Percentiles rank a stretch among this genome's conserved stretches.
Evolutionary conservation across 768 basidiomycete species (phyloP).

Genomic region (Trichaptum fuscoviolaceum): DNA sequence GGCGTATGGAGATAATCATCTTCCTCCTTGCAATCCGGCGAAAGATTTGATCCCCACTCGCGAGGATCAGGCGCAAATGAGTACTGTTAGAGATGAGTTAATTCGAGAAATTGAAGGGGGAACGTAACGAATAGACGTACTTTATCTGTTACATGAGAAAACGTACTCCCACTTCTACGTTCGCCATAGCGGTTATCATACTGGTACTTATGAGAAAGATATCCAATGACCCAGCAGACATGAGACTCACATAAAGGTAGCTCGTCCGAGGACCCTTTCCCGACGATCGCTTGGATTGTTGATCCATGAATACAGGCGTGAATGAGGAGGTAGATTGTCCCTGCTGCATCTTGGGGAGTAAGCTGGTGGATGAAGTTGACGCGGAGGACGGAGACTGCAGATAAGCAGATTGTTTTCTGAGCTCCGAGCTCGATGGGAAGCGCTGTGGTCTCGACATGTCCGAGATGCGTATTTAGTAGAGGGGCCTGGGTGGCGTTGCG

Average conservation of each 20-base stretch:
- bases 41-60: slow-evolving; percentile 59
- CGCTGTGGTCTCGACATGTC: background rate
- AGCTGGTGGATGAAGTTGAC: background rate
- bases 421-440: background rate
- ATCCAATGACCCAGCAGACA: background rate
- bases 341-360: background rate
- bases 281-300: background rate
- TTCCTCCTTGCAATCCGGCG: slow-evolving; percentile 48
- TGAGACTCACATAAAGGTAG: background rate
- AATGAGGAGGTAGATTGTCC: background rate
- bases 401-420: background rate
- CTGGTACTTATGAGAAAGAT: background rate
- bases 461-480: background rate
- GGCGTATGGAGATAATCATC: slow-evolving; percentile 77
- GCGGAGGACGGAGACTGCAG: background rate
- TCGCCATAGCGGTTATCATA: background rate
- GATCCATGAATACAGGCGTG: background rate
- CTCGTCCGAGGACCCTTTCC: background rate
- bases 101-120: background rate
- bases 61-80: slow-evolving; percentile 61
- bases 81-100: slow-evolving; percentile 35
- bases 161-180: background rate
- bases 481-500: background rate
- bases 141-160: background rate
- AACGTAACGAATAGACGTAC: background rate